Percentiles rank a stretch among this genome's conserved stretches.
These are phyloP conservation scores for Tubosaeta sp. DNA, from an alignment of 768 basidiomycete genomes.

Conservation along the genomic window DNA sequence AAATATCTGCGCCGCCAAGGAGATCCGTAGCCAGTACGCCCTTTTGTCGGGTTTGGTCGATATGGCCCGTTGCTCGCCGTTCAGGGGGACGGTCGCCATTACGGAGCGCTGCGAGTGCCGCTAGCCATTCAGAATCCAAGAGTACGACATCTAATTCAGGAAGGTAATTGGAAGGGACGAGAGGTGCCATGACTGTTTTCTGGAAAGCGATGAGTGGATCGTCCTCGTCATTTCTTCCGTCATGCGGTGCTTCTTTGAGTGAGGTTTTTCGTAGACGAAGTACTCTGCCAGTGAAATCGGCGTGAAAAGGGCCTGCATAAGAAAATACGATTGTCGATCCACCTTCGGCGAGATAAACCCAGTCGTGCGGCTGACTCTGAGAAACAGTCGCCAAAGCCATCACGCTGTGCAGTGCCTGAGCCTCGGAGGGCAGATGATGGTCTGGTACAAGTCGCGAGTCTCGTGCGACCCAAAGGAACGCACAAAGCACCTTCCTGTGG, in stretches of 20 bases:
- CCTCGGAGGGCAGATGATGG: too few relatives aligned
- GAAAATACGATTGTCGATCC: slow-evolving; percentile 87
- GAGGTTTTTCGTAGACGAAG: slow-evolving; percentile 70
- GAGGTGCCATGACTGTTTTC: slow-evolving; percentile 51
- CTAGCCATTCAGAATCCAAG: slow-evolving; percentile 54
- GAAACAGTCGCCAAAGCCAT: slow-evolving; percentile 17
- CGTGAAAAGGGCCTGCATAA: slow-evolving; percentile 55
- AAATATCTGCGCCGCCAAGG: slow-evolving; percentile 50
- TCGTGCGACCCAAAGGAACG: too few relatives aligned
- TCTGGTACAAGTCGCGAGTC: too few relatives aligned
- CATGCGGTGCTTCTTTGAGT: slow-evolving; percentile 12
- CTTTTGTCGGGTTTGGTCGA: slow-evolving; percentile 52
- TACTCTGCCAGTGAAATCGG: slow-evolving; percentile 57
- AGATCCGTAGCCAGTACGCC: slow-evolving; percentile 81
- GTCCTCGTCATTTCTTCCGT: slow-evolving; percentile 29
- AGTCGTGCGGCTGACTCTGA: slow-evolving; percentile 44
- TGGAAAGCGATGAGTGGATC: slow-evolving; percentile 55
- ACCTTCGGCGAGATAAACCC: slow-evolving; percentile 91
- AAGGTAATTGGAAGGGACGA: slow-evolving; percentile 60
- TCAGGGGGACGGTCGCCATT: slow-evolving; percentile 51
- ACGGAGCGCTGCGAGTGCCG: slow-evolving; percentile 42
- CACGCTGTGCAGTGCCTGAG: too few relatives aligned
- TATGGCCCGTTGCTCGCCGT: slow-evolving; percentile 50
- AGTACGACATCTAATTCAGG: slow-evolving; percentile 51
- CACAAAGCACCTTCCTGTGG: too few relatives aligned